These are phyloP conservation scores for Xanthoceras sorbifolium DNA, from an alignment of 345 rosid species.

Conservation along the genomic window DNA sequence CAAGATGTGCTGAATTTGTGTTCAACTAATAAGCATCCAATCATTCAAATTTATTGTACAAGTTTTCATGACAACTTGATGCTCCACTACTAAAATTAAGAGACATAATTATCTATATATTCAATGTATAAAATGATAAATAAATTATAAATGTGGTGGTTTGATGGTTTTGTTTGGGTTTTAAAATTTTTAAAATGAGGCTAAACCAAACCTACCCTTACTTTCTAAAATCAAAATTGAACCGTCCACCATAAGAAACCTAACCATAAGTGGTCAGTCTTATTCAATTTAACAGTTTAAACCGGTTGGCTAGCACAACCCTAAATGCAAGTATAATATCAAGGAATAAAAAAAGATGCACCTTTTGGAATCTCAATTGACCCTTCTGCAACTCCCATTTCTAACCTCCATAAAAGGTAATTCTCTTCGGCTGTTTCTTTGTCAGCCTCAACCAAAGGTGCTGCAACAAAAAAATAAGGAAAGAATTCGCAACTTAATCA, in stretches of 20 bases:
- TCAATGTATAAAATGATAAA: background rate
- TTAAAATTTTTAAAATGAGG: background rate
- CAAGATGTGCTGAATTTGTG: background rate
- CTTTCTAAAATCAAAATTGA: background rate
- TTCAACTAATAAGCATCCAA: background rate
- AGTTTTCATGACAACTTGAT: background rate
- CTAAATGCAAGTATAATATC: background rate
- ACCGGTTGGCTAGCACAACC: background rate
- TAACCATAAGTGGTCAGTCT: background rate
- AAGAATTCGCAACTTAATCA: conserved; percentile 6
- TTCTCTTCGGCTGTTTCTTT: conserved; percentile 76
- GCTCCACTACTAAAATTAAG: background rate
- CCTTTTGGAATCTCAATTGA: conserved; percentile 88
- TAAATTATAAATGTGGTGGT: background rate
- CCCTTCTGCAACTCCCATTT: conserved; percentile 91
- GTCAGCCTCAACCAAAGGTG: conserved; percentile 80
- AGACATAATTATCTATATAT: too few relatives aligned
- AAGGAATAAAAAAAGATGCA: conserved; percentile 21
- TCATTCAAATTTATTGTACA: background rate
- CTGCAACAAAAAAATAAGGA: conserved; percentile 43
- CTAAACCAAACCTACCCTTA: background rate
- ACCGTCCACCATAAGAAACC: background rate
- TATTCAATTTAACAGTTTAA: background rate
- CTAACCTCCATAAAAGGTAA: conserved; percentile 70
- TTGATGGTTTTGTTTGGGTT: background rate